Conservation (phyloP, 805 yeast species). For the Starmerella gropengiesseri region DNA sequence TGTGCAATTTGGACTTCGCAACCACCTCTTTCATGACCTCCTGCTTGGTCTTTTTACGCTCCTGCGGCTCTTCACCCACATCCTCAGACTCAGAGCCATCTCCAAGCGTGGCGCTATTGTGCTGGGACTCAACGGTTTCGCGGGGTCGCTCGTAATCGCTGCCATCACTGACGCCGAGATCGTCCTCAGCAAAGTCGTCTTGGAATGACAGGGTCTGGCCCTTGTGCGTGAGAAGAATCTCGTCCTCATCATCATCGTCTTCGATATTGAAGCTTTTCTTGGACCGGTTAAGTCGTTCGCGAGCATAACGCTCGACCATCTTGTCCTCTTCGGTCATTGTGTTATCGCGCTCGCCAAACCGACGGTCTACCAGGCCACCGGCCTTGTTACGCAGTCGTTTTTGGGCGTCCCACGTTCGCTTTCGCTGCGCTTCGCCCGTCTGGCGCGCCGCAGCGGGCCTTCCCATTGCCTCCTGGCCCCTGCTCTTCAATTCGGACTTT, state of each 20-base stretch:
- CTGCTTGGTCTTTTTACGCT: slow-evolving; percentile 31
- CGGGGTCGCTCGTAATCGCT: neutral
- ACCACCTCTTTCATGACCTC: slow-evolving; percentile 38
- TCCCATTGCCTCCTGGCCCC: slow-evolving; percentile 30
- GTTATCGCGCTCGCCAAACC: slow-evolving; percentile 81
- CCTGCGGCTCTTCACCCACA: slow-evolving; percentile 22
- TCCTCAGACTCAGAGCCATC: neutral
- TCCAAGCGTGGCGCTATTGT: neutral
- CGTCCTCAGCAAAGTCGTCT: slow-evolving; percentile 47
- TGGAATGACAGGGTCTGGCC: slow-evolving; percentile 56
- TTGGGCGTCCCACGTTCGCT: slow-evolving; percentile 52
- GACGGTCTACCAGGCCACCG: slow-evolving; percentile 72
- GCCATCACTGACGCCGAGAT: slow-evolving; percentile 28
- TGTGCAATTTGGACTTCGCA: slow-evolving; percentile 35
- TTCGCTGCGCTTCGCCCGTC: slow-evolving; percentile 53
- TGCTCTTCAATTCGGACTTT: slow-evolving; percentile 38
- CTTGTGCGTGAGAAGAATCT: slow-evolving; percentile 54
- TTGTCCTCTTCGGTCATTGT: slow-evolving; percentile 75
- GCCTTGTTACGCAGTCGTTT: slow-evolving; percentile 53
- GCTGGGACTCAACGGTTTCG: neutral
- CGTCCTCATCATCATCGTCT: slow-evolving; percentile 45
- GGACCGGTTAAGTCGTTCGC: slow-evolving; percentile 53
- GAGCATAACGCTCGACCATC: slow-evolving; percentile 89
- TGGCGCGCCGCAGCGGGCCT: slow-evolving; percentile 62
- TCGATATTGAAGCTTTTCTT: slow-evolving; percentile 57